Base-by-base conservation (phyloP, 441 rosid genomes). In the Arabidopsis lyrata region DNA sequence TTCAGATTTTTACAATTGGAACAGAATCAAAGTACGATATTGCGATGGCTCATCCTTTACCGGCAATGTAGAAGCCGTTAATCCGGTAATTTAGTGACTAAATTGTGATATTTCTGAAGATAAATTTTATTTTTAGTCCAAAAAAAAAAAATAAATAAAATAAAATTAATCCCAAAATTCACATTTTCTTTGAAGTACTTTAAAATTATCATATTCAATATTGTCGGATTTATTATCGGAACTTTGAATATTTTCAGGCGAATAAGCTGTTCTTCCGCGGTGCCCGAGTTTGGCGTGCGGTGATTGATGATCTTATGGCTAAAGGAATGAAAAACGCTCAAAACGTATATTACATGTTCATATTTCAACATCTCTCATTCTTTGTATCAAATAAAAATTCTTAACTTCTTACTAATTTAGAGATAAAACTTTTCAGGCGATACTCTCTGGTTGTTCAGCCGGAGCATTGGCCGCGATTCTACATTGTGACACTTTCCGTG, bases 371-470 rank as follows among this genome's bases (percentile, higher is more conserved):
- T 6, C 7, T 14, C 5, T 18, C 54, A 20, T 34, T 27, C 41
- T n/a, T 42, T 24, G 24, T 56, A 41, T 44, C 22, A 39, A 16
- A 39, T n/a, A 12, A 41, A 11, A 38, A 12, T 2, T 9, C 57
- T 31, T 27, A 2, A 8, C 12, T 47, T 16, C 4, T n/a, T 18
- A 18, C 32, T 41, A 61, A 5, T 60, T 66, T 59, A 4, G 10
- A 12, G 58, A 53, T 20, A 6, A 7, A 67, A 75, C 15, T 5
- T 8, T 11, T 32, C 67, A 92, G 97, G 97, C 97, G 68, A 80
- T 92, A 78, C 95, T 92, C 29, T 88, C 97, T 0, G 97, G 96
- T 47, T 92, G 97, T 75, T 92, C 97, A 58, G 97, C 97, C 52
- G 97, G 97, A 68, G 96, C 95, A 77, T 82, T 92, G 86, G 87